phyloP scores from a whole-genome alignment of 75 land plant genomes.

The Cryptomeria japonica region DNA sequence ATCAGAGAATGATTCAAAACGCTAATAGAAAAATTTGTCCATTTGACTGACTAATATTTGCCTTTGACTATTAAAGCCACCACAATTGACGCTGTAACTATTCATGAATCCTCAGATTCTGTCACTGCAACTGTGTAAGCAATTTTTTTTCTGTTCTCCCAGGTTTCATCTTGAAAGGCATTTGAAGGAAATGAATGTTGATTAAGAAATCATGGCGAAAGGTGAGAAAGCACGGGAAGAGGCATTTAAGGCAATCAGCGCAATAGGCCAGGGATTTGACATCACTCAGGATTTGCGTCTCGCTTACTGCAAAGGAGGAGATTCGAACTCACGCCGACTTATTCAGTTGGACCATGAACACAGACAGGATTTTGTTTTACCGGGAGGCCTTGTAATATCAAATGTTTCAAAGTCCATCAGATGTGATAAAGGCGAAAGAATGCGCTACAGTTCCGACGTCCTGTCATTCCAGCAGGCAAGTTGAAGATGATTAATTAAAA shows the following conservation, averaged over 20 bases:
- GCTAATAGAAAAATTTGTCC: too few relatives aligned
- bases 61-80: too few relatives aligned
- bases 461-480: slow-evolving; percentile 75
- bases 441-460: slow-evolving; percentile 63
- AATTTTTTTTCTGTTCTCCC: too few relatives aligned
- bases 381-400: slow-evolving; percentile 45
- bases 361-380: slow-evolving; percentile 40
- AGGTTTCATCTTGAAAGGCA: too few relatives aligned
- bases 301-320: slow-evolving; percentile 50
- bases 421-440: slow-evolving; percentile 80
- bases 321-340: slow-evolving; percentile 35
- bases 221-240: not conserved
- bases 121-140: too few relatives aligned
- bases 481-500: too few relatives aligned
- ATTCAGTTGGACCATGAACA: slow-evolving; percentile 56
- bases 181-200: not conserved
- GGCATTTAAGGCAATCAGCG: not conserved
- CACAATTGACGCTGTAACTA: too few relatives aligned
- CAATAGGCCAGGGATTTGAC: slow-evolving; percentile 87
- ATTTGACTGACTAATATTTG: too few relatives aligned
- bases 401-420: slow-evolving; percentile 64
- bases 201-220: not conserved
- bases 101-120: too few relatives aligned
- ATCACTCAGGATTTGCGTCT: slow-evolving; percentile 66
- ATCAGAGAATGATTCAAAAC: too few relatives aligned